Percentiles rank a stretch among this genome's conserved stretches.
Evolutionary conservation across 306 rosid genomes (phyloP).

Genomic region (Vachellia collinsii): DNA sequence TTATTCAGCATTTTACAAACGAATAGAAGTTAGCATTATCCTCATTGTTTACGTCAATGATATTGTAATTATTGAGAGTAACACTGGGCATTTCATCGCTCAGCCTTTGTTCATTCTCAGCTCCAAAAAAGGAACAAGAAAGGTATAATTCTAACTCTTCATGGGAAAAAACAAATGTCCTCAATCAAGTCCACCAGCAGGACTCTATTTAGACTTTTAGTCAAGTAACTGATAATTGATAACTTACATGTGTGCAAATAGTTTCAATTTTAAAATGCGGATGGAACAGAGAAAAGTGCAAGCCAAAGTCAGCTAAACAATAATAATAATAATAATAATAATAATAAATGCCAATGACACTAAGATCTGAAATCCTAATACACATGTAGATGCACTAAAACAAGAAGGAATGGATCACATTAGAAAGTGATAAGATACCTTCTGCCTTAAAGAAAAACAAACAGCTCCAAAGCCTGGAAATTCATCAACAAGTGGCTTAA

Average conservation of each 20-base stretch:
- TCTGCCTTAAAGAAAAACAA: slow-evolving; percentile 83
- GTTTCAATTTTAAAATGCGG: not conserved
- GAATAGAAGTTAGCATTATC: not conserved
- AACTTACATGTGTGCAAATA: not conserved
- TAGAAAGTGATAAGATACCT: slow-evolving; percentile 54
- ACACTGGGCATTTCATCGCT: too few species aligned
- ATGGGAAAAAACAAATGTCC: not conserved
- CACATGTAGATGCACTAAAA: not conserved
- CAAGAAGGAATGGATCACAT: slow-evolving; percentile 18
- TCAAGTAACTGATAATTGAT: not conserved
- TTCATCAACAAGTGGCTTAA: slow-evolving; percentile 89
- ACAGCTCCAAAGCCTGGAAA: slow-evolving; percentile 97
- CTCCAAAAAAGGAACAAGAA: not conserved
- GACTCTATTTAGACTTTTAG: not conserved
- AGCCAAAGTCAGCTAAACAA: not conserved
- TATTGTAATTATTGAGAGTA: not conserved
- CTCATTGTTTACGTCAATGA: not conserved
- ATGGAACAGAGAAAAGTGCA: not conserved
- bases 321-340: not conserved
- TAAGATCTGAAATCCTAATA: slow-evolving; percentile 7
- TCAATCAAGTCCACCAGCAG: not conserved
- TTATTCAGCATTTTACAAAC: not conserved
- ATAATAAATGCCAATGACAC: not conserved
- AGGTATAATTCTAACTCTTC: not conserved
- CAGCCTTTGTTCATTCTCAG: not conserved